These are phyloP conservation scores for Erythrobasidium yunnanense DNA, from an alignment of 768 basidiomycete species.

Conservation along the genomic window DNA sequence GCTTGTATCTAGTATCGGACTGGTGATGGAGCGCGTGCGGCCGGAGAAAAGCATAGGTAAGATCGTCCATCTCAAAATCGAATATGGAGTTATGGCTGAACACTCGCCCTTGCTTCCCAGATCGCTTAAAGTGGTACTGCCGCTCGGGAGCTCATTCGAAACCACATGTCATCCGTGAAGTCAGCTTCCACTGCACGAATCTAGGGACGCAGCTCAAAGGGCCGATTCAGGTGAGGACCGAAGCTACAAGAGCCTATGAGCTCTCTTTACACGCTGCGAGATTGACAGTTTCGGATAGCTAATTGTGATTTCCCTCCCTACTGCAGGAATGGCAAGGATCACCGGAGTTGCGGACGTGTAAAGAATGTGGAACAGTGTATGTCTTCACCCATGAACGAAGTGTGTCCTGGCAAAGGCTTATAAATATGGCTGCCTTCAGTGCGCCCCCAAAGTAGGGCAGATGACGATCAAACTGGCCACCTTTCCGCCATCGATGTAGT, in stretches of 20 bases:
- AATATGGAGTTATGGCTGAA: background rate
- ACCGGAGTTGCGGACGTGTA: slow-evolving; percentile 15
- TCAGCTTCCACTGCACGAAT: slow-evolving; percentile 74
- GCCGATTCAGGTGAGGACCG: slow-evolving; percentile 49
- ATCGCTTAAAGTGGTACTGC: slow-evolving; percentile 89
- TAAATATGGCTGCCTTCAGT: too few relatives aligned
- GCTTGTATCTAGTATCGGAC: too few relatives aligned
- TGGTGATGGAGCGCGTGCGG: slow-evolving; percentile 78
- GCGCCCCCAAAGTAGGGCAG: too few relatives aligned
- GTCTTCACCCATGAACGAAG: background rate
- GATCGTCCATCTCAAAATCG: slow-evolving; percentile 32
- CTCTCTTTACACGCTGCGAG: too few relatives aligned
- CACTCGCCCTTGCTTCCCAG: slow-evolving; percentile 40
- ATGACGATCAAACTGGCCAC: too few relatives aligned
- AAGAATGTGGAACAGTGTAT: slow-evolving; percentile 22
- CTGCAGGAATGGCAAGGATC: slow-evolving; percentile 20
- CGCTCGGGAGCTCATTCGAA: slow-evolving; percentile 51
- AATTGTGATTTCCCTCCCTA: background rate
- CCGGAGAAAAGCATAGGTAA: slow-evolving; percentile 64
- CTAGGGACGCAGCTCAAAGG: slow-evolving; percentile 89
- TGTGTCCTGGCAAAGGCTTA: too few relatives aligned
- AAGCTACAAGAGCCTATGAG: background rate
- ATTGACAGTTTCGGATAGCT: background rate
- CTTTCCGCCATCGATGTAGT: too few relatives aligned
- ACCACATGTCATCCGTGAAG: slow-evolving; percentile 71